Evolutionary conservation across 139 green algal genomes (phyloP), one percentile per base, ranked within the genome.

Genomic region (Nannochloris sp.): DNA sequence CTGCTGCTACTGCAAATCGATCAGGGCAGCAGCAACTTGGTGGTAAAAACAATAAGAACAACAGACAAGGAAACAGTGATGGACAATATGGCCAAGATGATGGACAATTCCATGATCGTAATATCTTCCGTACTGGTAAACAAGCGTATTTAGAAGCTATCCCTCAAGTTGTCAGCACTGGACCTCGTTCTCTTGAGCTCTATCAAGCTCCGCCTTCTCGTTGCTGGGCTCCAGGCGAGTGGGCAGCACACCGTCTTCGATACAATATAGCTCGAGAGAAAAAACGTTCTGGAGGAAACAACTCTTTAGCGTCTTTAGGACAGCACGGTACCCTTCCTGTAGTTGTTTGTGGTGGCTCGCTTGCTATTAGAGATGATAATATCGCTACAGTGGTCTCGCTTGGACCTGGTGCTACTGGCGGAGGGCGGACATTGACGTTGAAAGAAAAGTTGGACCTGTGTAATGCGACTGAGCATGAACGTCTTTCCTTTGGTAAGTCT

Each of bases 401-500:
- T 29, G 36, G 60, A 29, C 34, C 10, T 5, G 59, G 7, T 31
- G 6, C 24, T 53, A 13, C 55, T 37, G 48, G 9, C 9, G 48
- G 12, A 10, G 12, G 12, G 48, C 48, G 9, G 48, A 9, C 48
- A 19, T 36, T 59, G 10, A 39, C 9, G 9, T 39, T 59, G 48
- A 59, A 59, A 12, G 48, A 59, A 54, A 68, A 73, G 31, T 60
- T 84, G 55, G 45, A 61, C 24, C 15, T 44, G 42, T 76, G 71
- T 67, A 45, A 64, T 30, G 54, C 64, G 30, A 84, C 78, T 10
- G 86, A 92, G 70, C 64, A 33, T 4, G 37, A 82, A 42, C 80
- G 86, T 24, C 68, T 96, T 31, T 76, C 84, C 36, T 92, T 95
- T 65, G 87, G 88, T 62, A 96, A 96, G 84, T 70, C 71, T 56